Conservation (phyloP, 2,329 filamentous ascomycete species). For the Xenoacremonium recifei region DNA sequence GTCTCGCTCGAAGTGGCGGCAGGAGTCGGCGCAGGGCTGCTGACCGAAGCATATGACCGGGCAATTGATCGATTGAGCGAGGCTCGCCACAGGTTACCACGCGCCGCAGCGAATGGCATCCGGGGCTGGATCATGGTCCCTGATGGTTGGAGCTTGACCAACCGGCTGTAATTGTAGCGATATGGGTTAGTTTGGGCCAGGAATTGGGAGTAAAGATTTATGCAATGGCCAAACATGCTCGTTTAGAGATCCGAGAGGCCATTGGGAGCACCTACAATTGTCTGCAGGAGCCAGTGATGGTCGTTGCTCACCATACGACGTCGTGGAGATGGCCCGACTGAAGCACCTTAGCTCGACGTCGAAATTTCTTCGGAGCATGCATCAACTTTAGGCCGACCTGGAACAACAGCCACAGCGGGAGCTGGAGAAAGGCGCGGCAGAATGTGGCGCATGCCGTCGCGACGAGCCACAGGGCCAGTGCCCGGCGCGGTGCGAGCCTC, state of each 20-base stretch:
- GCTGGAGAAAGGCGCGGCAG: constrained; percentile 3
- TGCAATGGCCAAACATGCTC: too few relatives aligned
- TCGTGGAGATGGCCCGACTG: constrained; percentile 12
- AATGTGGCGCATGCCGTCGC: constrained; percentile 13
- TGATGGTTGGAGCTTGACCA: too few relatives aligned
- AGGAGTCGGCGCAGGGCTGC: constrained; percentile 1
- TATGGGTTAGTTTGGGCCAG: too few relatives aligned
- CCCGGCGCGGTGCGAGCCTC: constrained; percentile 14
- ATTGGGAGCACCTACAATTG: constrained; percentile 9
- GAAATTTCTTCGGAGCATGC: constrained; percentile 29
- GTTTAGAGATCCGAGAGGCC: too few relatives aligned
- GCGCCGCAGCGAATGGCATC: constrained; percentile 27
- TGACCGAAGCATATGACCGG: constrained; percentile 26
- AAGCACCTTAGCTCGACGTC: constrained; percentile 13
- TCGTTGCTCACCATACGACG: constrained; percentile 16
- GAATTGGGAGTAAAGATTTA: too few relatives aligned
- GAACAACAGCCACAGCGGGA: background rate
- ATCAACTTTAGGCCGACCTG: constrained; percentile 24
- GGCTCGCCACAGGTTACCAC: constrained; percentile 28
- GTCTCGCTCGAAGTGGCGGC: constrained; percentile 16
- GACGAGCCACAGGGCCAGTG: constrained; percentile 29
- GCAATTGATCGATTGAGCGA: constrained; percentile 23
- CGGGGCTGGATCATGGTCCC: constrained; percentile 33
- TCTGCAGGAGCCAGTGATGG: constrained; percentile 13
- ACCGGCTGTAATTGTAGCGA: too few relatives aligned